These are phyloP conservation scores for Chaetothyriales sp. DNA, from an alignment of 2,329 filamentous ascomycete species.

Conservation along the genomic window DNA sequence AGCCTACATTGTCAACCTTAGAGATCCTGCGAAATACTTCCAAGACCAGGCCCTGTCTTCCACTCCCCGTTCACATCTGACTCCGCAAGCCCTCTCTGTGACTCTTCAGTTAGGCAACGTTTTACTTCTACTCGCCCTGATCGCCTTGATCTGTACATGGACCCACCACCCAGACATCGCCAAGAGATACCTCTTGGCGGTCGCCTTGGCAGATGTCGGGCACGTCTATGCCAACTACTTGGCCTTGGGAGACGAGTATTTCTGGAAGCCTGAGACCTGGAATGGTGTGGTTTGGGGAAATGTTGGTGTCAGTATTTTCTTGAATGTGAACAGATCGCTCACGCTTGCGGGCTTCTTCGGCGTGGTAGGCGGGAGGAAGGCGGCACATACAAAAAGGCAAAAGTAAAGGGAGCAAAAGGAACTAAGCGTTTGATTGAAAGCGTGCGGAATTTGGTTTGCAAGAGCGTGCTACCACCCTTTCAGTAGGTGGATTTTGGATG, in stretches of 20 bases:
- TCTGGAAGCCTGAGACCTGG: slow-evolving; percentile 45
- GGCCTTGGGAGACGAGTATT: slow-evolving; percentile 43
- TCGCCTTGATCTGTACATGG: slow-evolving; percentile 51
- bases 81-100: slow-evolving; percentile 38
- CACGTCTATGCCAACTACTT: slow-evolving; percentile 51
- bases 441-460: not conserved
- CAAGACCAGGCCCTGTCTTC: slow-evolving; percentile 40
- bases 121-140: slow-evolving; percentile 51
- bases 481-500: not conserved
- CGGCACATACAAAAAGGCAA: slow-evolving; percentile 2
- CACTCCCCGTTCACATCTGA: slow-evolving; percentile 14
- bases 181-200: slow-evolving; percentile 51
- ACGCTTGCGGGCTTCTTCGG: slow-evolving; percentile 51
- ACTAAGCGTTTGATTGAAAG: not conserved
- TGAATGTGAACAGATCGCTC: slow-evolving; percentile 43
- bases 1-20: slow-evolving; percentile 37
- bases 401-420: slow-evolving; percentile 1
- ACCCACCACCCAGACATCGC: slow-evolving; percentile 54
- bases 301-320: slow-evolving; percentile 48
- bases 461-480: not conserved
- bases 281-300: slow-evolving; percentile 63
- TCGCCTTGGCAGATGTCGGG: slow-evolving; percentile 52
- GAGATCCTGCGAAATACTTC: slow-evolving; percentile 49
- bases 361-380: slow-evolving; percentile 14
- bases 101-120: slow-evolving; percentile 56